phyloP scores from a whole-genome alignment of 2,329 filamentous ascomycete genomes.

The Coniochaeta sp. region DNA sequence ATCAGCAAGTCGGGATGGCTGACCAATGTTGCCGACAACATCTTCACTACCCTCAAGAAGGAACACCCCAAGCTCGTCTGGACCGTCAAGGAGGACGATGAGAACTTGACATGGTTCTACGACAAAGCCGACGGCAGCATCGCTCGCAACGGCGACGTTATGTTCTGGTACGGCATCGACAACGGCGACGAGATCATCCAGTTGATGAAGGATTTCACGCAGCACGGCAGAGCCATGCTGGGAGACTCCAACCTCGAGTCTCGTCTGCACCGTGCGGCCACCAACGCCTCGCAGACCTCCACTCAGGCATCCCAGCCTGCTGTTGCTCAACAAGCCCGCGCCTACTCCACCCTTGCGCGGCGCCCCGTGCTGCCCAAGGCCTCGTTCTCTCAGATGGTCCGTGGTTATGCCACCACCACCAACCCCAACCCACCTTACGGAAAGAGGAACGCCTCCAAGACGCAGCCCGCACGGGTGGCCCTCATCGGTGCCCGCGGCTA shows the following conservation, averaged over 20 bases:
- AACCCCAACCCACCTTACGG: constrained; percentile 89
- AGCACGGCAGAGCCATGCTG: constrained; percentile 78
- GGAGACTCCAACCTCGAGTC: constrained; percentile 83
- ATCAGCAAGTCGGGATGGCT: constrained; percentile 94
- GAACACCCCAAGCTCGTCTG: constrained; percentile 86
- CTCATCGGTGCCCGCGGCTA: constrained; percentile 91
- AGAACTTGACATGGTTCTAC: constrained; percentile 97
- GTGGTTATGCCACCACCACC: constrained; percentile 55
- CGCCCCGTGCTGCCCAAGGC: constrained; percentile 20
- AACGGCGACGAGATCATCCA: constrained; percentile 72
- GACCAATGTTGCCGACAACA: constrained; percentile 89
- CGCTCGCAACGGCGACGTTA: constrained; percentile 74
- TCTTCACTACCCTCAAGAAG: constrained; percentile 89
- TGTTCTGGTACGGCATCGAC: constrained; percentile 94
- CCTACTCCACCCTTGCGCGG: constrained; percentile 56
- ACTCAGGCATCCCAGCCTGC: constrained; percentile 8
- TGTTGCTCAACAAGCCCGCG: constrained; percentile 50
- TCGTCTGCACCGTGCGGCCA: constrained; percentile 71
- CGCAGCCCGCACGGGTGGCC: constrained; percentile 69
- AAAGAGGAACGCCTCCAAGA: constrained; percentile 79
- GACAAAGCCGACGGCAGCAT: constrained; percentile 94
- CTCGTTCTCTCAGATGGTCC: constrained; percentile 16
- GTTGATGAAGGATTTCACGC: constrained; percentile 77
- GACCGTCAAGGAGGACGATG: constrained; percentile 94
- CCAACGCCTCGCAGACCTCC: constrained; percentile 35